Conservation (phyloP, 352 stramenopile genomes). For the Phytophthora meadii region DNA sequence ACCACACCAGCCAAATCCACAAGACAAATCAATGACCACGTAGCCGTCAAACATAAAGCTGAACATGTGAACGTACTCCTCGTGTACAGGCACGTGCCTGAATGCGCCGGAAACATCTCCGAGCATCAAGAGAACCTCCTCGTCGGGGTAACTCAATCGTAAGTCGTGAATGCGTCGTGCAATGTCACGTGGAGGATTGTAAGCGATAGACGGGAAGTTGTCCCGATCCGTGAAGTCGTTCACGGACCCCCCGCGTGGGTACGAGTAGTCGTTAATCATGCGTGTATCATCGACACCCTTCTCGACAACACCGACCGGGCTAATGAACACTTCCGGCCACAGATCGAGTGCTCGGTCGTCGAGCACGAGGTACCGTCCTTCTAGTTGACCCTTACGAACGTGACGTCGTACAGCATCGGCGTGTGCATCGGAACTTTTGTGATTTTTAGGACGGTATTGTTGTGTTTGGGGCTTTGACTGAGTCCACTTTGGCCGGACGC, state of each 20-base stretch:
- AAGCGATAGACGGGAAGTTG: slow-evolving; percentile 4
- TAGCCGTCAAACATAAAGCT: too few relatives aligned
- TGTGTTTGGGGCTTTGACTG: not conserved
- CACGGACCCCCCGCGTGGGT: slow-evolving; percentile 5
- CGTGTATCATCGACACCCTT: slow-evolving; percentile 7
- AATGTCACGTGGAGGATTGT: slow-evolving; percentile 31
- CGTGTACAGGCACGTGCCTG: too few relatives aligned
- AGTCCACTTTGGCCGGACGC: not conserved
- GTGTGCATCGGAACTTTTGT: not conserved
- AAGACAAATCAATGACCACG: too few relatives aligned
- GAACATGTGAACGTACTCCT: too few relatives aligned
- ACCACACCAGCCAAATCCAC: too few relatives aligned
- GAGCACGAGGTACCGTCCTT: slow-evolving; percentile 14
- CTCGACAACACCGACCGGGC: slow-evolving; percentile 6
- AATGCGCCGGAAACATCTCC: too few relatives aligned
- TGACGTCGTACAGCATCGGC: not conserved
- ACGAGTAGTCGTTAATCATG: slow-evolving; percentile 24
- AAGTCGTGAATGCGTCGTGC: slow-evolving; percentile 14
- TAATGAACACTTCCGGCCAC: slow-evolving; percentile 16
- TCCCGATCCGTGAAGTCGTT: slow-evolving; percentile 22
- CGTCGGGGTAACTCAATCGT: too few relatives aligned
- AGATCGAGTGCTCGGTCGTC: not conserved
- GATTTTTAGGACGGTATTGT: not conserved
- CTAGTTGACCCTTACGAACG: slow-evolving; percentile 11
- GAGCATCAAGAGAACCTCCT: too few relatives aligned